phyloP scores from a whole-genome alignment of 83 land plant species.

The Isoetes engelmannii region DNA sequence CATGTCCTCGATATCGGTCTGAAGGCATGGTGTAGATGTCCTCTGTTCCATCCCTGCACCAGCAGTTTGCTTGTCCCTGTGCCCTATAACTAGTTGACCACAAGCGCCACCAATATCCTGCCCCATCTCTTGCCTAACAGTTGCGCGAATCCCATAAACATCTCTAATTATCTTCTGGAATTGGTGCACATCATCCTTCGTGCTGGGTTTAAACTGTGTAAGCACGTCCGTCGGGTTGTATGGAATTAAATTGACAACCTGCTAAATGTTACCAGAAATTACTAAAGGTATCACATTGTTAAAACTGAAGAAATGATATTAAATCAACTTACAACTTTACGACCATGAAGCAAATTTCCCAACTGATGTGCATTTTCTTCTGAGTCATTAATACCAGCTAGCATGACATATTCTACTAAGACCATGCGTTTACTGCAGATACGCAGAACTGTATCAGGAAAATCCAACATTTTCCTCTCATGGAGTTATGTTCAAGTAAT shows the following conservation, averaged over 20 bases:
- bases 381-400: slow-evolving; percentile 86
- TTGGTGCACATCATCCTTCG: slow-evolving; percentile 32
- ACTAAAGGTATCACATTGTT: too few species aligned
- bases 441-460: neutral
- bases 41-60: neutral
- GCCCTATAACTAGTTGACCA: slow-evolving; percentile 74
- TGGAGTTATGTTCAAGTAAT: too few species aligned
- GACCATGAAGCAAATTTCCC: slow-evolving; percentile 63
- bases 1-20: too few species aligned
- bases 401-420: slow-evolving; percentile 96
- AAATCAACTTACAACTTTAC: slow-evolving; percentile 56
- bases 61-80: slow-evolving; percentile 25
- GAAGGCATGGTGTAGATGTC: too few species aligned
- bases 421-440: slow-evolving; percentile 65
- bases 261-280: slow-evolving; percentile 4
- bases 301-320: neutral
- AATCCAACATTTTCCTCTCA: too few species aligned
- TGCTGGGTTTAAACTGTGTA: slow-evolving; percentile 50
- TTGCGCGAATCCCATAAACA: slow-evolving; percentile 71
- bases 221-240: slow-evolving; percentile 72
- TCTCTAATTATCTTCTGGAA: slow-evolving; percentile 82
- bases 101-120: slow-evolving; percentile 97
- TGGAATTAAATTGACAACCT: slow-evolving; percentile 95
- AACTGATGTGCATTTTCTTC: slow-evolving; percentile 83
- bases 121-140: slow-evolving; percentile 91